Conservation (phyloP, 345 rosid species). For the Psidium friedrichsthalianum region DNA sequence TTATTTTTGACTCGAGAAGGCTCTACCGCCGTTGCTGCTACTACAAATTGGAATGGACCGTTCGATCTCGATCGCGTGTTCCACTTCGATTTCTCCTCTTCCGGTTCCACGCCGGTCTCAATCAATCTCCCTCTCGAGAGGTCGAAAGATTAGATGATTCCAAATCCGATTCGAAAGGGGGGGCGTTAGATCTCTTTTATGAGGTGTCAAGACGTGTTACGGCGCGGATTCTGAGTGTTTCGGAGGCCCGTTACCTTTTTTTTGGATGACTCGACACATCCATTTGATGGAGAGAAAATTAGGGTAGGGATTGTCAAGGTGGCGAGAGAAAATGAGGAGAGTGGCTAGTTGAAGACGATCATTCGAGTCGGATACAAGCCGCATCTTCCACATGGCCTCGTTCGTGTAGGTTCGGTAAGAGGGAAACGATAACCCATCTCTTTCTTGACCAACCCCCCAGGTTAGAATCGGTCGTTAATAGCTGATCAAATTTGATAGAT, state of each 20-base stretch:
- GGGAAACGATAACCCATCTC: background rate
- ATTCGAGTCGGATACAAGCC: too few species aligned
- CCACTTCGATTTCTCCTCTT: background rate
- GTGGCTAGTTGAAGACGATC: too few species aligned
- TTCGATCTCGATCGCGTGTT: background rate
- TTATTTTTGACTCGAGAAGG: too few species aligned
- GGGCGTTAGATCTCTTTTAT: too few species aligned
- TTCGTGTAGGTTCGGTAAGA: background rate
- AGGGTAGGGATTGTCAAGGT: background rate
- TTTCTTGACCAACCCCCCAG: too few species aligned
- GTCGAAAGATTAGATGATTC: background rate
- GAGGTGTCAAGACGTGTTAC: too few species aligned
- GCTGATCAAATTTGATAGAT: too few species aligned
- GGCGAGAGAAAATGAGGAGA: background rate
- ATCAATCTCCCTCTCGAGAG: background rate
- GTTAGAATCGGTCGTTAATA: too few species aligned
- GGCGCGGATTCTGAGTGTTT: fast-evolving
- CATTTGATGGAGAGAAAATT: background rate
- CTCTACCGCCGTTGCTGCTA: background rate
- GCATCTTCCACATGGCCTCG: background rate
- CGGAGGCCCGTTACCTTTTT: too few species aligned
- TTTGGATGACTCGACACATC: background rate
- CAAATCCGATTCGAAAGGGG: background rate
- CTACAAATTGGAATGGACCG: background rate
- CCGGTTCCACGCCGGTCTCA: background rate